A percentile compares a stretch with the other conserved stretches of the same genome.
phyloP scores from a whole-genome alignment of 176 grass and related monocot genomes.

The Calamus simplicifolius region DNA sequence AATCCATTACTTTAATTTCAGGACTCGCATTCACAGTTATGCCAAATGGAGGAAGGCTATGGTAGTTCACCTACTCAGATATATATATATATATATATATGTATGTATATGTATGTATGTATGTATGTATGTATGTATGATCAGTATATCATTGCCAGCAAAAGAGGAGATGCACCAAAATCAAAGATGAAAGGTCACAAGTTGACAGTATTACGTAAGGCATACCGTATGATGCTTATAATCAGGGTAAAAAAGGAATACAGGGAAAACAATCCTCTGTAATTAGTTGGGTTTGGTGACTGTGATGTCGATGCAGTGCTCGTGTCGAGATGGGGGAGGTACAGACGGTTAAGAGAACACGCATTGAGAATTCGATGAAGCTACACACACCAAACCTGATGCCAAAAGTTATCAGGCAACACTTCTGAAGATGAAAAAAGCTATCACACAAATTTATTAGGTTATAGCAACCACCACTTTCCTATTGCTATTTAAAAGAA shows the following conservation, averaged over 20 bases:
- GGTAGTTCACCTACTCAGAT: not conserved
- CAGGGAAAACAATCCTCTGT: slow-evolving; percentile 21
- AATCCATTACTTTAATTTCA: too few relatives aligned
- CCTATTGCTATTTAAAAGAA: not conserved
- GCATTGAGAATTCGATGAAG: slow-evolving; percentile 21
- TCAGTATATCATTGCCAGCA: not conserved
- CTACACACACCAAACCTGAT: slow-evolving; percentile 28
- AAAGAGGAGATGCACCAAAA: slow-evolving; percentile 6
- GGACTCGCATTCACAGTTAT: too few relatives aligned
- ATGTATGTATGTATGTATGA: too few relatives aligned
- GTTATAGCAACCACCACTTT: not conserved
- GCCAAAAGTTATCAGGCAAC: slow-evolving; percentile 26
- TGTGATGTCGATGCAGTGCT: slow-evolving; percentile 17
- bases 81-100: too few relatives aligned
- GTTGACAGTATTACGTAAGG: slow-evolving; percentile 9
- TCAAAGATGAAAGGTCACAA: slow-evolving; percentile 6
- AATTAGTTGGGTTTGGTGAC: slow-evolving; percentile 20
- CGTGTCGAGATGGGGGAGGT: slow-evolving; percentile 13
- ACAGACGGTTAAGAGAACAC: slow-evolving; percentile 15
- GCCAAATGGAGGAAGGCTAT: not conserved
- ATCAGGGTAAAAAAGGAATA: slow-evolving; percentile 18
- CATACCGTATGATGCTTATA: slow-evolving; percentile 25
- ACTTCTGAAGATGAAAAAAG: slow-evolving; percentile 8
- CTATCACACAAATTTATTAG: not conserved
- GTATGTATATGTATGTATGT: too few relatives aligned